These are phyloP conservation scores for Epicoccum sorghinum DNA, from an alignment of 2,329 filamentous ascomycete genomes.

Conservation along the genomic window DNA sequence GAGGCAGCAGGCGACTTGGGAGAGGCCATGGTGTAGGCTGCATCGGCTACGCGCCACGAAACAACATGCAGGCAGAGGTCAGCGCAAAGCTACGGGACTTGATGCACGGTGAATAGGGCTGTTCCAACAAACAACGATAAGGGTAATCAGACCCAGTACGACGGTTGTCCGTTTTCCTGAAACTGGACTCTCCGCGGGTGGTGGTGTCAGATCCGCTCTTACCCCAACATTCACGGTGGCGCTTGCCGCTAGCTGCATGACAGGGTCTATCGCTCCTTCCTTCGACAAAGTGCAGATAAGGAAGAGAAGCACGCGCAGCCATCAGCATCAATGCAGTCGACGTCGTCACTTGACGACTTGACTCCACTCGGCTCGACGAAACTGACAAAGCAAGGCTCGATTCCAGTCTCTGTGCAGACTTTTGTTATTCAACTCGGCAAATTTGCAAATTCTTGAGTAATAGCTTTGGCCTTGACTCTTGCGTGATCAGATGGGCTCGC, in stretches of 20 bases:
- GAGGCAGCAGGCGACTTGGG: slow-evolving; percentile 51
- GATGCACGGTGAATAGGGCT: background rate
- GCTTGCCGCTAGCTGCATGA: slow-evolving; percentile 17
- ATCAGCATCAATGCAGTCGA: background rate
- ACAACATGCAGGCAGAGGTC: background rate
- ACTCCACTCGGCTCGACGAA: background rate
- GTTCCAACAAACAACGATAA: background rate
- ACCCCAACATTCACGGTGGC: slow-evolving; percentile 16
- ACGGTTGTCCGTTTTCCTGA: background rate
- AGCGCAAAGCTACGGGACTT: background rate
- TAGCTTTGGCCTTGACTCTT: slow-evolving; percentile 9
- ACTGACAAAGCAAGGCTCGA: background rate
- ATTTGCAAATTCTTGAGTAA: slow-evolving; percentile 16
- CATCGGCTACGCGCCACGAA: background rate
- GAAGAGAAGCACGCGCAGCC: background rate
- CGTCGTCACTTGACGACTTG: background rate
- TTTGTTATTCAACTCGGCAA: background rate
- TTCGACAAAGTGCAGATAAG: slow-evolving; percentile 1
- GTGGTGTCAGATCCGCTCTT: slow-evolving; percentile 7
- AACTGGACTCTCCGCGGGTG: slow-evolving; percentile 3
- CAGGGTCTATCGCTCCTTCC: slow-evolving; percentile 9
- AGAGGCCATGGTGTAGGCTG: slow-evolving; percentile 40
- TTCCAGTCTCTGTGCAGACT: slow-evolving; percentile 9
- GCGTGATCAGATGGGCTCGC: slow-evolving; percentile 10
- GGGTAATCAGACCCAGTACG: background rate